These are phyloP conservation scores for Trichoderma cornu-damae DNA, from an alignment of 2,329 filamentous ascomycete species.

Conservation along the genomic window DNA sequence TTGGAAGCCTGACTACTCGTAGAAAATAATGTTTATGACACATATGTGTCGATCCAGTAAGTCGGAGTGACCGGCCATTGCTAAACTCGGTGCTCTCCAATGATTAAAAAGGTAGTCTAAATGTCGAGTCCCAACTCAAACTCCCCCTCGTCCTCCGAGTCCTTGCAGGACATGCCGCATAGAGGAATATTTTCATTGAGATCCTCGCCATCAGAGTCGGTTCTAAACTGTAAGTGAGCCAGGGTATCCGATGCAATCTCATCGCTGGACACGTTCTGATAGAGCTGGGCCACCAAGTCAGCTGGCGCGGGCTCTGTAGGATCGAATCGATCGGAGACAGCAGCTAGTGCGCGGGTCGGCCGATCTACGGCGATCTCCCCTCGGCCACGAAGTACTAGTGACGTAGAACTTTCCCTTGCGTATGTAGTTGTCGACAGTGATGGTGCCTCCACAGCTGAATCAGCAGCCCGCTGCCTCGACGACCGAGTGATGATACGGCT, in stretches of 20 bases:
- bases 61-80: not conserved
- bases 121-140: slow-evolving; percentile 44
- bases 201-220: slow-evolving; percentile 37
- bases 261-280: slow-evolving; percentile 24
- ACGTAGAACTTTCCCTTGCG: slow-evolving; percentile 63
- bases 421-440: slow-evolving; percentile 84
- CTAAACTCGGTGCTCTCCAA: not conserved
- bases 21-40: not conserved
- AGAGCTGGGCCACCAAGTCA: slow-evolving; percentile 43
- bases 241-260: slow-evolving; percentile 23
- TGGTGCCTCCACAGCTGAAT: slow-evolving; percentile 55
- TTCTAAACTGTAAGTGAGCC: slow-evolving; percentile 49
- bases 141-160: slow-evolving; percentile 45
- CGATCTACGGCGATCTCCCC: slow-evolving; percentile 9
- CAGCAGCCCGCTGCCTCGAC: slow-evolving; percentile 34
- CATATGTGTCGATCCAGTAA: not conserved
- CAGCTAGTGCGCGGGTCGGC: not conserved
- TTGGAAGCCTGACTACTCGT: not conserved
- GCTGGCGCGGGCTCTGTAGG: slow-evolving; percentile 33
- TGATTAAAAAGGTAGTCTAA: not conserved
- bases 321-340: not conserved
- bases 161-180: slow-evolving; percentile 24
- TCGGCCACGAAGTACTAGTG: slow-evolving; percentile 39
- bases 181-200: slow-evolving; percentile 35
- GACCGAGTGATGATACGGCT: not conserved